Conservation (phyloP, 228 moss, liverwort and hornwort species). For the Sphagnum magellanicum region DNA sequence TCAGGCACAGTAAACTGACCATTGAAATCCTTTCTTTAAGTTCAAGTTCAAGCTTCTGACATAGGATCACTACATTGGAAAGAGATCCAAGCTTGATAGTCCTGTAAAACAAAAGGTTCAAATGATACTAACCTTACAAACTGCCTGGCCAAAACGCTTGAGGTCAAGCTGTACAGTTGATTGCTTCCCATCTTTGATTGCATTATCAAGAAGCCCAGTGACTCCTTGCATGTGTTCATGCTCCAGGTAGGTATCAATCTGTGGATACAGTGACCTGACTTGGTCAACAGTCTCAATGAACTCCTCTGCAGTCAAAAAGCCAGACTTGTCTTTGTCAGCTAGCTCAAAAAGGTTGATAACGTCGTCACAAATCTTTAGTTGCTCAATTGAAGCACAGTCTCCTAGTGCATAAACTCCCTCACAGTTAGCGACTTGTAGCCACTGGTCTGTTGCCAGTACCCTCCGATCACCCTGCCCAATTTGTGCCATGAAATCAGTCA, state of each 20-base stretch:
- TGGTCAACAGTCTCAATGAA: conserved; percentile 37
- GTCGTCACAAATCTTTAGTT: conserved; percentile 35
- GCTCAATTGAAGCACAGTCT: conserved; percentile 43
- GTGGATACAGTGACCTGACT: conserved; percentile 50
- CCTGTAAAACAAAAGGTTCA: too few relatives aligned
- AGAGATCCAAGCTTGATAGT: too few relatives aligned
- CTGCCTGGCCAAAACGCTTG: conserved; percentile 37
- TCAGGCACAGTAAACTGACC: too few relatives aligned
- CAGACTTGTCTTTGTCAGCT: conserved; percentile 30
- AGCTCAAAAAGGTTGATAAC: conserved; percentile 27
- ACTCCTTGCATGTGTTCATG: conserved; percentile 57
- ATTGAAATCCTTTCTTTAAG: too few relatives aligned
- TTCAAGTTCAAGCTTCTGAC: too few relatives aligned
- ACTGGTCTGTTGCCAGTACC: conserved; percentile 57
- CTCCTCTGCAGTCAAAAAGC: conserved; percentile 27
- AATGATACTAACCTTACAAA: conserved; percentile 30
- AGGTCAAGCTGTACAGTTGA: conserved; percentile 29
- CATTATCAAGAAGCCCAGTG: conserved; percentile 27
- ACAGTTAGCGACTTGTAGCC: conserved; percentile 50
- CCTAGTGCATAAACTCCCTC: conserved; percentile 48
- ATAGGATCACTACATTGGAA: too few relatives aligned
- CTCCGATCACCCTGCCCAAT: conserved; percentile 65
- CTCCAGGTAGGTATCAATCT: conserved; percentile 54
- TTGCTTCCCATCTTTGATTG: conserved; percentile 17
- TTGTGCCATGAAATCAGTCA: conserved; percentile 71